Base-by-base conservation (phyloP, 441 rosid genomes). In the Manihot esculenta region DNA sequence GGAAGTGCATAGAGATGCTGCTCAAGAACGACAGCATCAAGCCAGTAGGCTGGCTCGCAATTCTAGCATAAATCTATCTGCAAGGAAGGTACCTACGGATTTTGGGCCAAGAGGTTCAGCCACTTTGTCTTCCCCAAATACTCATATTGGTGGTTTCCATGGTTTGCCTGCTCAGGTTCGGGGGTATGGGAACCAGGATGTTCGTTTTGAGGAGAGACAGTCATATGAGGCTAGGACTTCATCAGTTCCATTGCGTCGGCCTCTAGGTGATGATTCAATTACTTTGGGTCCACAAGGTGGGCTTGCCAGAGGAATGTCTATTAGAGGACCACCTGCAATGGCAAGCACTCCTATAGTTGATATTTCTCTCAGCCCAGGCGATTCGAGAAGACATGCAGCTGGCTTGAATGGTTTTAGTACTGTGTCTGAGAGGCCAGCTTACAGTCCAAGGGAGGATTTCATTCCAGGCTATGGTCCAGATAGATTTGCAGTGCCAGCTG, bases 281-380 rank as follows among this genome's bases (percentile, higher is more conserved):
- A 93, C 92, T 55, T 78, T 91, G 83, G 98, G 95, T 8, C 99
- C 99, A 33, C 99, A 96, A 80, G 98, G 99, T 61, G 99, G 98
- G 58, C 99, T 96, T 77, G 97, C 91, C 21, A 86, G 91, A 77
- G 97, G 97, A 74, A 87, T 93, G 94, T 90, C 98, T 57, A 80
- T 71, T 62, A 86, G 96, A 82, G 94, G 89, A 72, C 77, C 86
- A 14, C 76, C 83, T 53, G 76, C 82, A 49, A 80, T 74, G 75
- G 62, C 84, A 24, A 74, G 81, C 64, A 24, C 79, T 77, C 69
- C 78, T 65, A 35, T 81, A 27, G 72, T 81, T 72, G 97, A 91
- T 79, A 68, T 73, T 59, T 75, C 94, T 71, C 72, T 82, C 14
- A 69, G 77, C 55, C 63, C 79, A 47, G 86, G 84, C 50, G 97